Evolutionary conservation across 345 rosid species (phyloP).

Genomic region (Mangifera indica): DNA sequence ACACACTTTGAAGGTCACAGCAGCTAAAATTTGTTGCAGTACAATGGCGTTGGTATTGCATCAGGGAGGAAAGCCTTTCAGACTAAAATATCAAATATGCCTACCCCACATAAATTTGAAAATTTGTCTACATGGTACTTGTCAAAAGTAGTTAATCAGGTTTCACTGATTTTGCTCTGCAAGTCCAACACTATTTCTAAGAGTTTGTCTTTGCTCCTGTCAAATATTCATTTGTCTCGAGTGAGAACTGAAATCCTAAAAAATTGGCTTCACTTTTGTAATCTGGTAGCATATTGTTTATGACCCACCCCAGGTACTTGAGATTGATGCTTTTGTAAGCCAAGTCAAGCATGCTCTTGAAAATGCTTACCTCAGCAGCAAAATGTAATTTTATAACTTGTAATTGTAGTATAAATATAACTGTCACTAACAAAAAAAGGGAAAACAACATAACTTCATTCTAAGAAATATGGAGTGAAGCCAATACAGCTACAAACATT

Average conservation of each 20-base stretch:
- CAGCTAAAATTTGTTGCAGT: neutral
- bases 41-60: neutral
- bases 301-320: neutral
- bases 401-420: neutral
- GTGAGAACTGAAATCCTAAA: neutral
- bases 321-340: neutral
- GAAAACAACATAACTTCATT: neutral
- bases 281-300: neutral
- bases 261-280: neutral
- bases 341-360: neutral
- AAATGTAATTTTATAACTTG: neutral
- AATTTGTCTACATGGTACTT: neutral
- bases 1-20: neutral
- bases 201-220: neutral
- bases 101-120: too few species aligned
- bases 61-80: neutral
- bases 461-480: neutral
- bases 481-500: slow-evolving; percentile 9
- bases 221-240: neutral
- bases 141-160: neutral
- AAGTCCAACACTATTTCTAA: neutral
- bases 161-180: neutral
- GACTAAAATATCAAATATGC: neutral
- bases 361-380: neutral
- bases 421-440: neutral